Base-by-base conservation (phyloP, 305 asterid species). In the Solanum hybrid region DNA sequence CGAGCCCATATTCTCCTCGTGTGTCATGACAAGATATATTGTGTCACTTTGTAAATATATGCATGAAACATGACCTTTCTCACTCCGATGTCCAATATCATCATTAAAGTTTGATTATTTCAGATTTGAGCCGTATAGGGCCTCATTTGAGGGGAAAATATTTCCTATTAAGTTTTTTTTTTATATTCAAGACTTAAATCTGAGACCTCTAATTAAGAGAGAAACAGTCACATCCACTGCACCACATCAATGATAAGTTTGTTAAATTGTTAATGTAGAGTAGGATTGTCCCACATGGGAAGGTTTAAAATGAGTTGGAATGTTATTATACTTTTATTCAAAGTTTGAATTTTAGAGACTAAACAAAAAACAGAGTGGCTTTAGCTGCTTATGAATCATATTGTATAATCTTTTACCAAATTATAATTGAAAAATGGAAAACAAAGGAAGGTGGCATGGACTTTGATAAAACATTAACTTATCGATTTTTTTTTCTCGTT, bases 161-260 rank as follows among this genome's bases (percentile, higher is more conserved):
- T 31, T 31, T 31, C 33, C 33, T 31, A 31, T 31, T 31, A 31
- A 31, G 4, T 31, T 31, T 31, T 31, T 31, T 31, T 3, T 31
- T 31, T 29, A 31, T 31, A 31, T 31, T 31, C 33, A 31, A 31
- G 33, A 31, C 33, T 31, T 31, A 31, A 31, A 31, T 31, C 33
- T 7, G 11, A 57, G 0, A 18, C 0, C 11, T 57, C 0, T 57
- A 8, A 20, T 57, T 57, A 57, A 57, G 2, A 0, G 0, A 57
- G 5, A 0, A 57, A 0, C 0, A 57, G 2, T 0, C 5, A 0
- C 69, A 3, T 57, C 1, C 3, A 57, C 2, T 1, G 5, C 5
- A 20, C 24, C 24, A 57, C 11, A 0, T 57, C 5, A 0, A 0
- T 22, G 12, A 22, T 61, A 18, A 73, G 12, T 6, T 29, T 74